Percentiles rank a stretch among this genome's conserved stretches.
Evolutionary conservation across 495 filamentous ascomycete species (phyloP).

Genomic region (Talaromyces thailandensis): DNA sequence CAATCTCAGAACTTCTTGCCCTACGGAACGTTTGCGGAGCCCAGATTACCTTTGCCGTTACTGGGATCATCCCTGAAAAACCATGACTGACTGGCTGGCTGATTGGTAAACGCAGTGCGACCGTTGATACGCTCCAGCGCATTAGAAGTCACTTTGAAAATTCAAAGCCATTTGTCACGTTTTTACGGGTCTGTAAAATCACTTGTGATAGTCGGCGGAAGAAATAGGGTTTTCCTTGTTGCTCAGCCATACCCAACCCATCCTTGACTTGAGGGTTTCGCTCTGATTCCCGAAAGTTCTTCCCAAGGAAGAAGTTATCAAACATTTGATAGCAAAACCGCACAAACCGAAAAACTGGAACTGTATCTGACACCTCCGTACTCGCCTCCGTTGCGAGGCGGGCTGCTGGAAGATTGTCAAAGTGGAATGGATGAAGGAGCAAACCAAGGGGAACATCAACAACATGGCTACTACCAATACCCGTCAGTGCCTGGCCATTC

Average conservation of each 20-base stretch:
- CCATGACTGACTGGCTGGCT: not conserved
- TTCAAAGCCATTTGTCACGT: not conserved
- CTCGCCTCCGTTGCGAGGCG: conserved; percentile 42
- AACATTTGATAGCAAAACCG: not conserved
- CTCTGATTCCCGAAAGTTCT: too few species aligned
- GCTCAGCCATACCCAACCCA: not conserved
- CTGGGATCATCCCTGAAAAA: not conserved
- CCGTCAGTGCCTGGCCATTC: conserved; percentile 16
- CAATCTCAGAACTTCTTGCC: not conserved
- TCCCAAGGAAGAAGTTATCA: not conserved
- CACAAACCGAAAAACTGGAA: conserved; percentile 45
- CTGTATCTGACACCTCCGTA: conserved; percentile 47
- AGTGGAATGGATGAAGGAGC: conserved; percentile 65
- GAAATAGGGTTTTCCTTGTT: not conserved
- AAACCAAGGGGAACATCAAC: conserved; percentile 47
- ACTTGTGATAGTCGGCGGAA: not conserved
- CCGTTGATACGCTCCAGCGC: not conserved
- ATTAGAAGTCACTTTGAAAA: not conserved
- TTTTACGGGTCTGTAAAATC: not conserved
- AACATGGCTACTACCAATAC: conserved; percentile 51
- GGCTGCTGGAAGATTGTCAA: conserved; percentile 30
- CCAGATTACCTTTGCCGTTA: not conserved
- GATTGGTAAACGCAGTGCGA: not conserved
- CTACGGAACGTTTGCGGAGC: not conserved
- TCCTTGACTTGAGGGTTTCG: not conserved